phyloP scores from a whole-genome alignment of 192 early-diverging fungal genomes.

The Chytriomyces hyalinus region DNA sequence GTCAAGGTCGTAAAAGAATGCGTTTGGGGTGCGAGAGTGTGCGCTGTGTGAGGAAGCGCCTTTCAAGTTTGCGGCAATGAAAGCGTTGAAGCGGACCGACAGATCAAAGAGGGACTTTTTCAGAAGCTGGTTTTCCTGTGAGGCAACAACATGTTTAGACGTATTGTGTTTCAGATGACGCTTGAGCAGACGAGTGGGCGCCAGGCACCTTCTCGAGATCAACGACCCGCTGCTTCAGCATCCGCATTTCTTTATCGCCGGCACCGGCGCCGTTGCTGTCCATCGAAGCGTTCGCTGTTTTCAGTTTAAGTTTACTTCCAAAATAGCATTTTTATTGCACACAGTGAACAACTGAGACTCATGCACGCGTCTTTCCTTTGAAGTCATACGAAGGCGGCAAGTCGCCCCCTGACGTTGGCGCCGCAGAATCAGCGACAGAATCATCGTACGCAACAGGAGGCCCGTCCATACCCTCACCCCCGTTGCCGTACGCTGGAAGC shows the following conservation, averaged over 20 bases:
- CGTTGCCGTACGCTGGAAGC: background rate
- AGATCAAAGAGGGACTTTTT: conserved; percentile 87
- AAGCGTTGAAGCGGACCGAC: conserved; percentile 67
- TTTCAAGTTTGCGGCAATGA: background rate
- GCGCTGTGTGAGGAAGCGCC: background rate
- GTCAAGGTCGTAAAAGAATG: conserved; percentile 53
- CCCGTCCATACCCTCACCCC: background rate
- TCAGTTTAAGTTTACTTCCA: background rate
- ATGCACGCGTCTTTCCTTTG: conserved; percentile 15
- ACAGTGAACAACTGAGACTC: background rate
- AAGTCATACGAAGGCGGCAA: conserved; percentile 14
- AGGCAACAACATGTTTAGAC: background rate
- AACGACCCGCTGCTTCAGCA: conserved; percentile 75
- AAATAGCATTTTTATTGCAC: background rate
- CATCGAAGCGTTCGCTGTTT: too few species aligned
- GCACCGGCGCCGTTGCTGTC: conserved; percentile 45
- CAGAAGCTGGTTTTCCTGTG: conserved; percentile 75
- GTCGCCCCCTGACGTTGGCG: background rate
- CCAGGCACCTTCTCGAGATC: conserved; percentile 47
- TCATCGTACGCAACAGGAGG: background rate
- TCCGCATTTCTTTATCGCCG: conserved; percentile 67
- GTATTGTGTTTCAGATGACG: background rate
- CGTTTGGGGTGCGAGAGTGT: conserved; percentile 5
- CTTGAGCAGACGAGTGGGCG: background rate
- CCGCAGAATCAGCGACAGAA: background rate